Evolutionary conservation across 225 moss, liverwort and hornwort genomes (phyloP).

Genomic region (Bryoerythrophyllum caledonicum): DNA sequence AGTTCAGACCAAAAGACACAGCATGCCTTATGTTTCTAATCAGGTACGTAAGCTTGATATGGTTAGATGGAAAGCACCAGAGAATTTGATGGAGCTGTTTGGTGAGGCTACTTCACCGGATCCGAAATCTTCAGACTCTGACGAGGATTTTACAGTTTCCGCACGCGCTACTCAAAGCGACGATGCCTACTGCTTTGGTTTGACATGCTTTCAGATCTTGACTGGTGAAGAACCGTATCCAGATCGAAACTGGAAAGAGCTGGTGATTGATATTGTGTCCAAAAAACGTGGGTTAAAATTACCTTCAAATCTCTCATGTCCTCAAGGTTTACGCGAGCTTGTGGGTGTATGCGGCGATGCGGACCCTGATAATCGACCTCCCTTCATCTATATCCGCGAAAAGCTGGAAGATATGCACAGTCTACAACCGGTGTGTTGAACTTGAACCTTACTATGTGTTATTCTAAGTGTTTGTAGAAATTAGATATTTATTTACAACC

Average conservation of each 20-base stretch:
- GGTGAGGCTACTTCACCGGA: neutral
- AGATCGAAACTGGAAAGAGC: neutral
- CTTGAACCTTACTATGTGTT: too few species aligned
- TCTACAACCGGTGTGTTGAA: too few species aligned
- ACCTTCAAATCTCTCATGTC: neutral
- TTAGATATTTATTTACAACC: too few species aligned
- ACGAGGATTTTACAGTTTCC: neutral
- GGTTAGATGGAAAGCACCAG: slow-evolving; percentile 42
- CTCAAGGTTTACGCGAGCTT: neutral
- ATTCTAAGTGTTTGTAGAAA: too few species aligned
- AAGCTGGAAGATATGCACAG: neutral
- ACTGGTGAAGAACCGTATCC: slow-evolving; percentile 28
- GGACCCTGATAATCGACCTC: neutral
- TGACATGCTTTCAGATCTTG: slow-evolving; percentile 24
- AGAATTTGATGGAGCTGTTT: neutral
- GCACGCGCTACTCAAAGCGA: neutral
- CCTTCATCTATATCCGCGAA: neutral
- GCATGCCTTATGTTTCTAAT: slow-evolving; percentile 30
- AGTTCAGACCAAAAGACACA: slow-evolving; percentile 24
- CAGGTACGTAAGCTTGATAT: slow-evolving; percentile 27
- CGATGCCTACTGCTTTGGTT: slow-evolving; percentile 33
- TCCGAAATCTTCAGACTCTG: neutral
- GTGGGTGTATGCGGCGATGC: neutral
- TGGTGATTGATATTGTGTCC: neutral
- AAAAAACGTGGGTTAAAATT: neutral